Percentiles rank a stretch among this genome's conserved stretches.
Conservation (phyloP, 306 rosid species). For the Abrus pulchellus region DNA sequence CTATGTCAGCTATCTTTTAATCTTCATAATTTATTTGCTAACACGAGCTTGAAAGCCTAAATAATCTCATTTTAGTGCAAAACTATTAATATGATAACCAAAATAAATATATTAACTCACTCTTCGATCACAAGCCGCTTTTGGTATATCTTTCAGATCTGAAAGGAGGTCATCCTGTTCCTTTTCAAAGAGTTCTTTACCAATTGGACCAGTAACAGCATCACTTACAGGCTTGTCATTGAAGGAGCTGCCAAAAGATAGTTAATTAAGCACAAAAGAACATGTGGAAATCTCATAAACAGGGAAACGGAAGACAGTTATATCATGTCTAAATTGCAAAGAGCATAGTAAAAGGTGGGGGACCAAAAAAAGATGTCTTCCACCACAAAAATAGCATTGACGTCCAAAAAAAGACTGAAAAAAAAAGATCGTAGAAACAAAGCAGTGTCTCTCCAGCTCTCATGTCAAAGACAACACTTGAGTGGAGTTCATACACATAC, state of each 20-base stretch:
- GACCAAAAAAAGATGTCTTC: neutral
- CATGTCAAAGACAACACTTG: constrained; percentile 15
- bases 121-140: constrained; percentile 90
- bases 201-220: constrained; percentile 81
- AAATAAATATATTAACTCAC: constrained; percentile 58
- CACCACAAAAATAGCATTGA: constrained; percentile 3
- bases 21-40: constrained; percentile 8
- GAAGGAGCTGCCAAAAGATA: constrained; percentile 71
- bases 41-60: neutral
- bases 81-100: constrained; percentile 12
- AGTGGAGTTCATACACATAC: neutral
- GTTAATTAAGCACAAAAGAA: constrained; percentile 6
- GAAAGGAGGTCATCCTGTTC: constrained; percentile 95
- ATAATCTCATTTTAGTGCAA: constrained; percentile 15
- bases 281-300: constrained; percentile 19
- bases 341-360: neutral
- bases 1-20: constrained; percentile 7
- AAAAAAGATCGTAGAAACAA: neutral
- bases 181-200: constrained; percentile 85
- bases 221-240: constrained; percentile 89
- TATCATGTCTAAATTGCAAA: neutral
- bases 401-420: constrained; percentile 16
- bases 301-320: neutral
- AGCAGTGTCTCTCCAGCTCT: constrained; percentile 33
- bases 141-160: constrained; percentile 91